Evolutionary conservation across 805 yeast species (phyloP), one percentile per base, ranked within the genome.

Genomic region (Lachancea meyersii): DNA sequence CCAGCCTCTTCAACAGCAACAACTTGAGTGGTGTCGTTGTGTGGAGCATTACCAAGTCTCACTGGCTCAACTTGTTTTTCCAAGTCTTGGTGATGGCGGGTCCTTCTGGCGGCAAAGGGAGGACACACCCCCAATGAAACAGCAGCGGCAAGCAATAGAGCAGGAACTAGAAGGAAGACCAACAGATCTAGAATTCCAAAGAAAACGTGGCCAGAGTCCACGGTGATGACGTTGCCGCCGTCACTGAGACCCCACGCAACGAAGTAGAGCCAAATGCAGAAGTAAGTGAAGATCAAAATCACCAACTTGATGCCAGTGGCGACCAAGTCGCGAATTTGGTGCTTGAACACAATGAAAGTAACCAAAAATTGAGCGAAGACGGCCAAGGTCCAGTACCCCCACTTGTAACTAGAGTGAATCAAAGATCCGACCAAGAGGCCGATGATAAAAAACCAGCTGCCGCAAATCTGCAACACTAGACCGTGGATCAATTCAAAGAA

Each of bases 311-410:
- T 28, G 16, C 50, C 51, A 24, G 51, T 45, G 38, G 42, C 41
- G 31, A 35, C 42, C 26, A 49, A 44, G 14, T 43, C 38, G 35
- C 46, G 46, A 35, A 67, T 40, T 52, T 71, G 69, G 35, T 64
- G 57, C 32, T 48, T 49, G 20, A 58, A 23, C 23, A 61, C 31
- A 49, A 56, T 38, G 17, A 47, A 47, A 32, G 71, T 58, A 16
- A 68, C 68, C 42, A 67, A 64, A 45, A 75, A 48, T 60, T 69
- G 64, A 28, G 71, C 69, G 45, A 61, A 60, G 31, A 67, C 67
- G 23, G 75, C 78, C 58, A 80, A 75, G 5, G 75, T 70, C 61
- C 75, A 70, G 67, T 76, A 79, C 57, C 86, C 86, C 84, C 84
- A 80, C 59, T 76, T 80, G 62, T 80, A 80, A 34, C 76, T 62